Evolutionary conservation across 169 alveolate genomes (phyloP), one percentile per base, ranked within the genome.

Genomic region (Eimeria praecox): DNA sequence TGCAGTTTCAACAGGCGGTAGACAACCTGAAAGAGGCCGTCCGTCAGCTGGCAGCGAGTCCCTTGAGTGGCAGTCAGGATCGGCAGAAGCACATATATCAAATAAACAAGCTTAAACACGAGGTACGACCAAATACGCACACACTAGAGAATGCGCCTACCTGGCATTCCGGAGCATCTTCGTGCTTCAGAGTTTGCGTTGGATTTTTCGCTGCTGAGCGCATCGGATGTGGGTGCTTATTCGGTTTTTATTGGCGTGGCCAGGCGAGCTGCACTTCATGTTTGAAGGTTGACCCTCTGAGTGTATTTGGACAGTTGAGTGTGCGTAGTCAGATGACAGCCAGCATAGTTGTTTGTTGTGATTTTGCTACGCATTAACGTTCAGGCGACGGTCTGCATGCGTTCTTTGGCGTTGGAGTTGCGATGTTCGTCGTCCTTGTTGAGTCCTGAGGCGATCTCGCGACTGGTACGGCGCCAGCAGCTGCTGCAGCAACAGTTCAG

Each of bases 341-440:
- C 38, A n/a, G 77, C n/a, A n/a, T n/a, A n/a, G n/a, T n/a, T 66
- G 77, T n/a, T 2, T n/a, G 77, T n/a, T 5, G 2, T 16, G 20
- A 3, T 4, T 27, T 8, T 66, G 12, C 42, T 66, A 16, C 30
- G 42, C 20, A 30, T 66, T 66, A 66, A 66, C 5, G 0, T 66
- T 30, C 73, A 92, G 92, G 90, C 78, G 40, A 30, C 52, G 14
- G 77, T 78, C 64, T 54, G 95, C 95, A 82, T 54, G 71, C 59
- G 95, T 56, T 59, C 85, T 18, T 38, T 85, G 52, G 73, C 92
- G 73, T 35, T 92, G 40, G 95, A 92, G 64, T 83, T 92, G 66
- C 91, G 95, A 30, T 80, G 95, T 33, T 59, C 89, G 12, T 86
- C 95, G 18, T 56, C 95, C 14, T 30, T 87, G 56, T 54, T 92